A percentile compares a stretch with the other conserved stretches of the same genome.
These are phyloP conservation scores for Macroventuria anomochaeta DNA, from an alignment of 2,329 filamentous ascomycete genomes.

Conservation along the genomic window DNA sequence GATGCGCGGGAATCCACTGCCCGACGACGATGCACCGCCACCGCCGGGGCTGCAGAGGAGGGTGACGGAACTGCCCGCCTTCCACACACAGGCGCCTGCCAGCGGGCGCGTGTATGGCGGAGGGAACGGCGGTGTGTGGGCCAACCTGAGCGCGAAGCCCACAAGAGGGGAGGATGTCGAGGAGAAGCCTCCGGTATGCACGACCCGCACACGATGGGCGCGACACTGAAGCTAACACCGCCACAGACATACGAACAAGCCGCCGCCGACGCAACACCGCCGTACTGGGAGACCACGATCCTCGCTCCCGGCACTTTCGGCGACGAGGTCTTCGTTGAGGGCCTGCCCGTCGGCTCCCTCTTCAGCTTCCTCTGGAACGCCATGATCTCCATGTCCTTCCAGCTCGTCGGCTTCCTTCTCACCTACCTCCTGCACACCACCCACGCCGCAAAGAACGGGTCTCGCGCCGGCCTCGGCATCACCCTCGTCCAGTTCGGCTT, in stretches of 20 bases:
- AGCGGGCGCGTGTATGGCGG: conserved; percentile 67
- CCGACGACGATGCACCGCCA: conserved; percentile 32
- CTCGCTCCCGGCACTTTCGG: conserved; percentile 88
- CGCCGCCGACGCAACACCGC: conserved; percentile 91
- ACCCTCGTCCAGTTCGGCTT: conserved; percentile 97
- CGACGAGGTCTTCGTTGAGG: conserved; percentile 96
- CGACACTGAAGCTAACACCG: conserved; percentile 44
- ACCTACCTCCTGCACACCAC: conserved; percentile 98
- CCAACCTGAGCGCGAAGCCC: conserved; percentile 90
- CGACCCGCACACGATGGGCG: background rate
- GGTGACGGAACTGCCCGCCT: conserved; percentile 62
- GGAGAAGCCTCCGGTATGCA: conserved; percentile 87
- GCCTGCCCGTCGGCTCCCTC: conserved; percentile 86
- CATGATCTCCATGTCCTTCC: conserved; percentile 96
- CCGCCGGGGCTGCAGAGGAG: conserved; percentile 53
- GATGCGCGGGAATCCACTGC: conserved; percentile 69
- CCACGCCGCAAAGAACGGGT: conserved; percentile 97
- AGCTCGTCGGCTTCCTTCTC: conserved; percentile 94
- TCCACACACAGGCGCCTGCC: conserved; percentile 50
- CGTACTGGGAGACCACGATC: conserved; percentile 99
- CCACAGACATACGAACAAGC: conserved; percentile 94
- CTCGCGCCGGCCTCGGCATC: conserved; percentile 89
- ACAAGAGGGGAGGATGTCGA: conserved; percentile 82
- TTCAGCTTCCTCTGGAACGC: conserved; percentile 91
- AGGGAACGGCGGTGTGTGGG: conserved; percentile 94